Base-by-base conservation (phyloP, 2,329 filamentous ascomycete genomes). In the Monilinia vaccinii-corymbosi region DNA sequence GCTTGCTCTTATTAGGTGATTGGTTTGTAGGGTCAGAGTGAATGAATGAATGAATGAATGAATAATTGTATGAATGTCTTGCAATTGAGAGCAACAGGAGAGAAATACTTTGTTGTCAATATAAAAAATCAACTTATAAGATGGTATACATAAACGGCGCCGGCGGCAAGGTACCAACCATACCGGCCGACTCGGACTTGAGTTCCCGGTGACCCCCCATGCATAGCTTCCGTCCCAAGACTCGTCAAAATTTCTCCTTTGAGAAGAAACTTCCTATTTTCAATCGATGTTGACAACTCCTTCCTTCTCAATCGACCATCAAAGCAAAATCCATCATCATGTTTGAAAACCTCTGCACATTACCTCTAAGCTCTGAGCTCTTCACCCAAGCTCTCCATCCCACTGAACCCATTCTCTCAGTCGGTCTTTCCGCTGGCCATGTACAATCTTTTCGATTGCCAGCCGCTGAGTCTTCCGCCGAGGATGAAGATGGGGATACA, bases 301-400 rank as follows among this genome's bases (percentile, higher is more conserved):
- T n/a, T 38, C 9, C 0, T 34, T 28, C 21, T 49, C 34, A 28
- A 23, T 32, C 2, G 9, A 49, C 50, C 34, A 38, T 6, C 44
- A 44, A 6, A 52, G 9, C 16, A 23, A 21, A 18, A 42, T 45
- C 28, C 16, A 56, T 3, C 11, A 60, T 3, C 38, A 71, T 71
- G 68, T 71, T 71, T 42, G 91, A 97, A 74, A 96, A 91, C 65
- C 82, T 96, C 65, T 97, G 93, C 79, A 91, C 89, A 31, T 83
- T 97, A 49, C 91, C 92, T 64, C 84, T 97, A 50, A 82, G 83
- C 61, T 83, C 89, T 60, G 94, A 97, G 71, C 80, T 99, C 69
- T 97, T 99, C 76, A 76, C 90, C 1, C 91, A 96, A 74, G 88
- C 87, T 14, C 78, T 96, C 23, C 94, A 99, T 72, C 92, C 94